A percentile compares a stretch with the other conserved stretches of the same genome.
Conservation (phyloP, 768 basidiomycete species). For the Phanerochaete sordida region DNA sequence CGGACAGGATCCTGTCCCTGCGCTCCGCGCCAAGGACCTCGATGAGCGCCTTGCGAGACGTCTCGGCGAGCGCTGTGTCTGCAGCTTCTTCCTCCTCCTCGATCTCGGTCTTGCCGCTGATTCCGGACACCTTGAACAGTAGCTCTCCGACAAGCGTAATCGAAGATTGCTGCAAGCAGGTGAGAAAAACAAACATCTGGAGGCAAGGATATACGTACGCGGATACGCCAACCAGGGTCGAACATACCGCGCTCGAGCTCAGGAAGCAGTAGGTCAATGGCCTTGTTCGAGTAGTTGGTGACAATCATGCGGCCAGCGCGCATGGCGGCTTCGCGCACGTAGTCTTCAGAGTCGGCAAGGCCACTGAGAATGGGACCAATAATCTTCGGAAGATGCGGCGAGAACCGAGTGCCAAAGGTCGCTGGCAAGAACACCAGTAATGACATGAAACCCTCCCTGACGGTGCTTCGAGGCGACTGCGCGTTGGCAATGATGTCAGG, state of each 20-base stretch:
- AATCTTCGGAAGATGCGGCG: conserved; percentile 93
- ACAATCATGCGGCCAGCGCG: conserved; percentile 98
- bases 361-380: conserved; percentile 90
- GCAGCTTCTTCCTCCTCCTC: conserved; percentile 74
- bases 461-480: conserved; percentile 83
- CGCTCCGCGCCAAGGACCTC: conserved; percentile 88
- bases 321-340: conserved; percentile 97
- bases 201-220: conserved; percentile 47
- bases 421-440: conserved; percentile 92
- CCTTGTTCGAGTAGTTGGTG: conserved; percentile 86
- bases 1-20: conserved; percentile 86
- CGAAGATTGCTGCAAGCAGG: conserved; percentile 73
- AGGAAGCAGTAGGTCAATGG: conserved; percentile 90
- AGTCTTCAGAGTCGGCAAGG: conserved; percentile 89
- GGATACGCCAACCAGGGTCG: conserved; percentile 91
- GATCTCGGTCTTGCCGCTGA: conserved; percentile 83
- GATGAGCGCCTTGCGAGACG: conserved; percentile 79
- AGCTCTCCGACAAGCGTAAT: conserved; percentile 95
- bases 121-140: conserved; percentile 95
- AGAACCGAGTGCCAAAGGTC: conserved; percentile 95
- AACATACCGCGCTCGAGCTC: conserved; percentile 96
- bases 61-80: conserved; percentile 67
- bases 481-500: conserved; percentile 94
- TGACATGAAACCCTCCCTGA: conserved; percentile 98
- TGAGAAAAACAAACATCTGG: not conserved